Evolutionary conservation across 192 early-diverging fungal species (phyloP).

Genomic region (Spizellomyces punctatus): DNA sequence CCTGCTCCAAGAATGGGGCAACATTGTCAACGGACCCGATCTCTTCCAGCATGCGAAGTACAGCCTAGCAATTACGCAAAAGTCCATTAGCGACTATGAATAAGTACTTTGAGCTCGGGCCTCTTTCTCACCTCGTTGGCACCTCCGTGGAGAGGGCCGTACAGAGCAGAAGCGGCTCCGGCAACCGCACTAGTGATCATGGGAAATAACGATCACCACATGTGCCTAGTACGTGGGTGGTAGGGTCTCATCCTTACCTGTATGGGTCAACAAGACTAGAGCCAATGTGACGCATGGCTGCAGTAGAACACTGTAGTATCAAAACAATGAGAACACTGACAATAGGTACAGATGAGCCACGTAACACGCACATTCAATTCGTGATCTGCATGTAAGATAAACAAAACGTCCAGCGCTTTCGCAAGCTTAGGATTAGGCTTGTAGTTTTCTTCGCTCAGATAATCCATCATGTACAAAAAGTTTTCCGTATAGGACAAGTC

Average conservation of each 20-base stretch:
- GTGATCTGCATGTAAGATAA: constrained; percentile 69
- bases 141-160: constrained; percentile 67
- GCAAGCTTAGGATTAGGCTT: constrained; percentile 59
- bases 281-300: constrained; percentile 69
- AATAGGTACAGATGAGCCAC: background rate
- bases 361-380: constrained; percentile 36
- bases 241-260: background rate
- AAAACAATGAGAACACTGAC: background rate
- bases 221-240: too few relatives aligned
- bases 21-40: constrained; percentile 63
- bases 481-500: constrained; percentile 62
- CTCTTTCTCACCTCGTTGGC: constrained; percentile 43
- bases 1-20: constrained; percentile 56
- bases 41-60: constrained; percentile 63
- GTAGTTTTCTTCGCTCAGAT: constrained; percentile 59
- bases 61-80: constrained; percentile 29
- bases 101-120: background rate
- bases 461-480: constrained; percentile 67
- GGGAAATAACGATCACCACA: too few relatives aligned
- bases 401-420: constrained; percentile 63
- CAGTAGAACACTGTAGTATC: constrained; percentile 37
- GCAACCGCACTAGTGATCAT: constrained; percentile 43
- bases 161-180: constrained; percentile 63
- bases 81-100: constrained; percentile 10
- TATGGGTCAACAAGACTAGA: constrained; percentile 62